Base-by-base conservation (phyloP, 2,329 filamentous ascomycete species). In the Neofusicoccum cordaticola region DNA sequence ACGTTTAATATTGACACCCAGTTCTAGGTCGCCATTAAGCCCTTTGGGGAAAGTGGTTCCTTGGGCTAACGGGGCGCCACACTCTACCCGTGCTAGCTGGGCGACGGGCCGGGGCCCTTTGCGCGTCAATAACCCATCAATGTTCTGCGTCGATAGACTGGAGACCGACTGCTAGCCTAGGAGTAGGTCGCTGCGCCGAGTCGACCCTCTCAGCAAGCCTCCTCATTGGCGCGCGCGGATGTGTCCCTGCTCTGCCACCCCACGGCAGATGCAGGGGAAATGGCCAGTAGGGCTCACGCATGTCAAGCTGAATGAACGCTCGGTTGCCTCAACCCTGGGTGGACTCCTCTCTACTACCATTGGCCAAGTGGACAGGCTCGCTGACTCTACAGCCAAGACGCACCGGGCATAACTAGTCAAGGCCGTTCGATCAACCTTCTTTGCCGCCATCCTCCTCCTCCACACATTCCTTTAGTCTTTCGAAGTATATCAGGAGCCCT, bases 61-160 rank as follows among this genome's bases (percentile, higher is more conserved):
- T 5, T 39, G 42, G n/a, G 56, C 56, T 60, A 60, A 37, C 56
- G 56, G 56, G 42, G 17, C 56, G 34, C 56, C 44, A 60, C 56
- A 27, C 56, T 47, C 56, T 35, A 48, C n/a, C 13, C 8, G 27
- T 47, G 31, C 31, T 60, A 60, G 56, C 31, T 27, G 27, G 13
- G 13, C 37, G 22, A 15, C 15, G 47, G 47, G 39, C 37, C 22
- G 37, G 53, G 39, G 39, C 22, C 19, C 52, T 56, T 42, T 22
- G 22, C 53, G 39, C 41, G 53, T 45, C 53, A 58, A 58, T 58
- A 58, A 27, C 53, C 56, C 44, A 47, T 34, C 27, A 44, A 58
- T 58, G 53, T 45, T 45, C 9, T 58, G 53, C 52, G 42, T 48
- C 56, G 42, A 60, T 60, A 60, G 56, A 47, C 22, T 60, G 56